Conservation (phyloP, 2,329 filamentous ascomycete species). For the Botrytis elliptica region DNA sequence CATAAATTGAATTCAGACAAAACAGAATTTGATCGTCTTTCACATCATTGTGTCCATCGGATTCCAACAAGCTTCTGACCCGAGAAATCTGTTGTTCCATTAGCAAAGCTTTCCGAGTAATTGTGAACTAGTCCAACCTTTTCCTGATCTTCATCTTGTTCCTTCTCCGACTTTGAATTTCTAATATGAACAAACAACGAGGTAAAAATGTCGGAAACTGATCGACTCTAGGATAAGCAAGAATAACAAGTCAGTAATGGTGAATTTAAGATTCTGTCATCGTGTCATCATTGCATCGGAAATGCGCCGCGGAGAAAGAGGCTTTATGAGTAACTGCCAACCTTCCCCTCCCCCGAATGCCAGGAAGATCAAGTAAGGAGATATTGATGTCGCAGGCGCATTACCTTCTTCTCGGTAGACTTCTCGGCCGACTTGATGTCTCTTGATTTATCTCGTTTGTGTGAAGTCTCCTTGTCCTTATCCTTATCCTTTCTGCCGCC, state of each 20-base stretch:
- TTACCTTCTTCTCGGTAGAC: constrained; percentile 49
- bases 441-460: constrained; percentile 55
- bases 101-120: constrained; percentile 12
- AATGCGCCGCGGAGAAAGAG: constrained; percentile 22
- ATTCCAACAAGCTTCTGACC: constrained; percentile 51
- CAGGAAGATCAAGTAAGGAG: constrained; percentile 19
- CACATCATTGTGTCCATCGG: constrained; percentile 54
- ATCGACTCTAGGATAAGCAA: constrained; percentile 46
- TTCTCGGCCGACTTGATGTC: constrained; percentile 42
- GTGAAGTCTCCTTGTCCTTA: constrained; percentile 41
- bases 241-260: constrained; percentile 33
- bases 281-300: constrained; percentile 25
- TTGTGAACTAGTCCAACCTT: constrained; percentile 26
- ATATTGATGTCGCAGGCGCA: constrained; percentile 21
- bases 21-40: constrained; percentile 62
- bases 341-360: constrained; percentile 24
- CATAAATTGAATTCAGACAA: constrained; percentile 60
- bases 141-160: constrained; percentile 54
- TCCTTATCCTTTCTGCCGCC: constrained; percentile 64
- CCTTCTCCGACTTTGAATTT: constrained; percentile 40
- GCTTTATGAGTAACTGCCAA: constrained; percentile 18
- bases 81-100: constrained; percentile 46
- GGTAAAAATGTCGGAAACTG: constrained; percentile 58
- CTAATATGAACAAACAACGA: constrained; percentile 64
- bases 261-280: constrained; percentile 21